Base-by-base conservation (phyloP, 495 filamentous ascomycete species). In the Tuber calosporum region DNA sequence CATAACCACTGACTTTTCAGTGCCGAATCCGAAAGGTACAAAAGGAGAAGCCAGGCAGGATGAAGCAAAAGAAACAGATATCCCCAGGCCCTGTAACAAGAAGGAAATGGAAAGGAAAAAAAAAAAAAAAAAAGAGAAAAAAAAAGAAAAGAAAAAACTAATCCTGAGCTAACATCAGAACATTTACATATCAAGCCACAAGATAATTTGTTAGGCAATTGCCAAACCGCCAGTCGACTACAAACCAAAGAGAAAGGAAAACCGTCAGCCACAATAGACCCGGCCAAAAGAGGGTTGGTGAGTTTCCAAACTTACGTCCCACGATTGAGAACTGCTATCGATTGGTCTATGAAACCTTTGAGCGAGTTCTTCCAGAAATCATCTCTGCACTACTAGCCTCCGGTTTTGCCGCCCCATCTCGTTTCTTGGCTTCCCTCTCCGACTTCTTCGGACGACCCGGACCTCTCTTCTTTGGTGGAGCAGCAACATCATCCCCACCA, bases 361-460 rank as follows among this genome's bases (percentile, higher is more conserved):
- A 78, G 70, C 76, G 76, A 58, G 76, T 78, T 70, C 76, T 77
- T 69, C 77, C 74, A 41, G 76, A 78, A 53, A 78, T 77, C 70
- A 73, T 77, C 40, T 78, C 76, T 43, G 76, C 75, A 15, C 76
- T 75, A 69, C 76, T 75, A 69, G 71, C 68, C 68, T 78, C 68
- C 13, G 77, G 76, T 40, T 73, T 78, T 71, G 72, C 76, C 17
- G 76, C 75, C 36, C 69, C 77, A 66, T 79, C 78, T 66, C 70
- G 70, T 71, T 79, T 79, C 67, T 69, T 79, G n/a, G 78, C 74
- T 73, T 80, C 74, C 22, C 67, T 74, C 62, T 73, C 79, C 37
- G 73, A 72, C 67, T 81, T 81, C 81, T 86, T 86, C 15, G 86
- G 84, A 40, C 84, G 82, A 22, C 84, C 84, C 37, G 82, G 81